Conservation (phyloP, 768 basidiomycete species). For the Lepiota brunneoincarnata region DNA sequence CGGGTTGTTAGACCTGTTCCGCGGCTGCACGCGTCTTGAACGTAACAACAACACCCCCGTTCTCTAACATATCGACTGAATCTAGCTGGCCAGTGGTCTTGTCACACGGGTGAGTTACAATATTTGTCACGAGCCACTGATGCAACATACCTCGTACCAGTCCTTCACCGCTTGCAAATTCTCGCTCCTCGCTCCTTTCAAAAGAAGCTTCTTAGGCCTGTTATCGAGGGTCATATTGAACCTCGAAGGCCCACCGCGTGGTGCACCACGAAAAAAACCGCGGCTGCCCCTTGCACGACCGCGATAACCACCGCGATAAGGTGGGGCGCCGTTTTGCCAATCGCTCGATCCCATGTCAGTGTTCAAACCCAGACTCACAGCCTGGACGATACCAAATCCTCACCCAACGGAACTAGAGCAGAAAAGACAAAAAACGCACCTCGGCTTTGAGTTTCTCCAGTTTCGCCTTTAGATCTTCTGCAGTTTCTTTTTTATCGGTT, state of each 20-base stretch:
- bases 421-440: slow-evolving; percentile 38
- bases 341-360: slow-evolving; percentile 41
- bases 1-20: slow-evolving; percentile 54
- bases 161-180: slow-evolving; percentile 62
- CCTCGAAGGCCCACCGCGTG: slow-evolving; percentile 58
- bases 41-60: slow-evolving; percentile 58
- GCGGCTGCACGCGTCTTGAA: slow-evolving; percentile 74
- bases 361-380: slow-evolving; percentile 70
- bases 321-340: slow-evolving; percentile 26
- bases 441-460: slow-evolving; percentile 78
- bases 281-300: slow-evolving; percentile 64
- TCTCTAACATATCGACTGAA: slow-evolving; percentile 50
- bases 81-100: slow-evolving; percentile 75
- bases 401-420: neutral
- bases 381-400: slow-evolving; percentile 35
- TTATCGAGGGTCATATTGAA: slow-evolving; percentile 89
- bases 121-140: neutral
- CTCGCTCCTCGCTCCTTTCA: slow-evolving; percentile 61
- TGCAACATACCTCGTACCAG: slow-evolving; percentile 72
- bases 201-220: slow-evolving; percentile 74
- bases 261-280: slow-evolving; percentile 53
- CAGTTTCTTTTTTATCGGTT: slow-evolving; percentile 43
- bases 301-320: slow-evolving; percentile 67
- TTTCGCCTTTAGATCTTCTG: slow-evolving; percentile 71
- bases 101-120: slow-evolving; percentile 8